These are phyloP conservation scores for Pseudocercospora macadamiae DNA, from an alignment of 2,329 filamentous ascomycete genomes.

Conservation along the genomic window DNA sequence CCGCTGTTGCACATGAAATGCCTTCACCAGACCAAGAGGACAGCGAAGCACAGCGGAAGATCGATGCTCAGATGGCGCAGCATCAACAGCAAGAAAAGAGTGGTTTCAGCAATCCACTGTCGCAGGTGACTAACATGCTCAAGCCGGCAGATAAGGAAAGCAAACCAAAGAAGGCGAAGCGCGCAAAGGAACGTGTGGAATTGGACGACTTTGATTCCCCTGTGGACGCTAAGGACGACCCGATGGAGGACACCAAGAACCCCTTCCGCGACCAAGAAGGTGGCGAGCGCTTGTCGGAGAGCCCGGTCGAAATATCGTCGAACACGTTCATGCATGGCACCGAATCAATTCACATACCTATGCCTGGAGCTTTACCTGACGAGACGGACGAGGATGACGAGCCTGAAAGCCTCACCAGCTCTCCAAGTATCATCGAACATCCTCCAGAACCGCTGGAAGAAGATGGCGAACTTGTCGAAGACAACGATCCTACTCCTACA, in stretches of 20 bases:
- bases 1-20: slow-evolving; percentile 42
- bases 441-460: slow-evolving; percentile 28
- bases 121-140: slow-evolving; percentile 49
- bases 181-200: slow-evolving; percentile 65
- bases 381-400: slow-evolving; percentile 27
- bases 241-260: slow-evolving; percentile 40
- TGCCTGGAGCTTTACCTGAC: slow-evolving; percentile 25
- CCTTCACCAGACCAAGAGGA: slow-evolving; percentile 33
- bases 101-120: slow-evolving; percentile 30
- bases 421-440: slow-evolving; percentile 37
- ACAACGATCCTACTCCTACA: slow-evolving; percentile 37
- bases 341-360: slow-evolving; percentile 41
- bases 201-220: slow-evolving; percentile 71
- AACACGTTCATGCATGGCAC: slow-evolving; percentile 44
- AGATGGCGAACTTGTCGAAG: slow-evolving; percentile 25
- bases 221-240: slow-evolving; percentile 47
- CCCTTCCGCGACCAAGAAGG: slow-evolving; percentile 44
- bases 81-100: slow-evolving; percentile 19
- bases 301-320: slow-evolving; percentile 67
- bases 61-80: slow-evolving; percentile 13
- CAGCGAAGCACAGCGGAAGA: slow-evolving; percentile 11
- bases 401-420: slow-evolving; percentile 33
- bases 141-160: slow-evolving; percentile 44
- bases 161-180: slow-evolving; percentile 60
- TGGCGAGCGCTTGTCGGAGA: slow-evolving; percentile 64